phyloP scores from a whole-genome alignment of 2,329 filamentous ascomycete genomes.

The Penicillium janthinellum region DNA sequence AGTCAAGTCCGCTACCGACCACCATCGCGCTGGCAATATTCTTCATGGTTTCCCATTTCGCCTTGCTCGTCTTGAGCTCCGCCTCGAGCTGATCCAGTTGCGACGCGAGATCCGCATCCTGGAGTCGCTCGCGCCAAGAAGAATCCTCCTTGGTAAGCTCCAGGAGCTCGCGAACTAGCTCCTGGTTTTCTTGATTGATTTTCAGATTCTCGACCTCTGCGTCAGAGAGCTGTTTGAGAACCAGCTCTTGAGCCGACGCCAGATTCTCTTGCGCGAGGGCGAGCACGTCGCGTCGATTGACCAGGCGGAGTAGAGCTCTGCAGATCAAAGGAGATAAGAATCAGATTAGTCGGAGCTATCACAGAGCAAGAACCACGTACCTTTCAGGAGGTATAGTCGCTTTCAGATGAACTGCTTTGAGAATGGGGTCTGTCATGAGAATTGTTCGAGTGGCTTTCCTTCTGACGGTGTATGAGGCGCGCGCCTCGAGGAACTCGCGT shows the following conservation, averaged over 20 bases:
- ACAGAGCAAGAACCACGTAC: slow-evolving; percentile 48
- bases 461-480: slow-evolving; percentile 68
- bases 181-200: slow-evolving; percentile 62
- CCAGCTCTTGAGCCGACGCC: slow-evolving; percentile 54
- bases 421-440: slow-evolving; percentile 70
- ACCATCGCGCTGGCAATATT: slow-evolving; percentile 76
- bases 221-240: slow-evolving; percentile 56
- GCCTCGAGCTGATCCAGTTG: slow-evolving; percentile 62
- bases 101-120: slow-evolving; percentile 55
- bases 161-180: slow-evolving; percentile 64
- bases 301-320: slow-evolving; percentile 67
- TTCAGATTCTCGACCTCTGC: slow-evolving; percentile 62
- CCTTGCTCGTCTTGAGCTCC: slow-evolving; percentile 63
- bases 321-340: slow-evolving; percentile 18
- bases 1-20: slow-evolving; percentile 79
- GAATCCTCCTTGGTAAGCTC: slow-evolving; percentile 62
- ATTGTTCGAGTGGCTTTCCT: slow-evolving; percentile 70
- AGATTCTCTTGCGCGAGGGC: slow-evolving; percentile 65
- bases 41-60: slow-evolving; percentile 74
- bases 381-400: slow-evolving; percentile 67
- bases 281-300: slow-evolving; percentile 68
- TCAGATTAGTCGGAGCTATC: background rate
- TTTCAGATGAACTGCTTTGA: slow-evolving; percentile 74
- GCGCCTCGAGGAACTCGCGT: slow-evolving; percentile 68
- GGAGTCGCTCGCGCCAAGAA: slow-evolving; percentile 53